Conservation (phyloP, 352 stramenopile species). For the Phytophthora sojae region DNA sequence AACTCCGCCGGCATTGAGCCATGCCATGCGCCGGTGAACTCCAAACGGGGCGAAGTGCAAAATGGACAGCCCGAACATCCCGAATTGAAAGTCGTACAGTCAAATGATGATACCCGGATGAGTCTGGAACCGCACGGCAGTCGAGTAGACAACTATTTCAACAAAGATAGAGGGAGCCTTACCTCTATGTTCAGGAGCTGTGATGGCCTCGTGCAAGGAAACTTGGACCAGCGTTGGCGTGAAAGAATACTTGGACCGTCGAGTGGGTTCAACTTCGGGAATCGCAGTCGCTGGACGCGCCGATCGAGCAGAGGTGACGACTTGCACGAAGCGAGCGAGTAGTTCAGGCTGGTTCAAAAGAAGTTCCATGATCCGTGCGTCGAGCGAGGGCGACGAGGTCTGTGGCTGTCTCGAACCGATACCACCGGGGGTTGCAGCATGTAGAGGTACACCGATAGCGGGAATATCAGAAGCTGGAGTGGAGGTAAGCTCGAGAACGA, state of each 20-base stretch:
- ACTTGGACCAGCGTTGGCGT: slow-evolving; percentile 3
- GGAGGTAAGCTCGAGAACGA: too few species aligned
- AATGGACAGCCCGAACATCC: slow-evolving; percentile 7
- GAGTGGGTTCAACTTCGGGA: neutral
- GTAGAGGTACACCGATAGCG: neutral
- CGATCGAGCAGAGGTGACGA: neutral
- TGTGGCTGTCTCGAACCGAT: neutral
- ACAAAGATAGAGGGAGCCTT: slow-evolving; percentile 15
- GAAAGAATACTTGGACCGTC: slow-evolving; percentile 13
- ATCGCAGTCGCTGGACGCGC: neutral
- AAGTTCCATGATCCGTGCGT: slow-evolving; percentile 5
- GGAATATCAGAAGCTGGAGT: too few species aligned
- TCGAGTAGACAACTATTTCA: slow-evolving; percentile 8
- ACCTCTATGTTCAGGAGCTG: slow-evolving; percentile 19
- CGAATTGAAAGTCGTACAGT: slow-evolving; percentile 28
- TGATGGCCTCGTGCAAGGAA: slow-evolving; percentile 6
- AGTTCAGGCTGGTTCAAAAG: slow-evolving; percentile 2
- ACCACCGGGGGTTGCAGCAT: neutral
- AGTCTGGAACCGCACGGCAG: slow-evolving; percentile 10
- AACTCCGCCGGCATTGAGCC: neutral
- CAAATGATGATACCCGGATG: slow-evolving; percentile 16
- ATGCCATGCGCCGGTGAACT: slow-evolving; percentile 3
- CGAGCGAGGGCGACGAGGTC: neutral
- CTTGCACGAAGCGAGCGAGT: slow-evolving; percentile 2
- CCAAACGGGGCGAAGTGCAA: slow-evolving; percentile 10